Conservation (phyloP, 768 basidiomycete species). For the Suillus lakei region DNA sequence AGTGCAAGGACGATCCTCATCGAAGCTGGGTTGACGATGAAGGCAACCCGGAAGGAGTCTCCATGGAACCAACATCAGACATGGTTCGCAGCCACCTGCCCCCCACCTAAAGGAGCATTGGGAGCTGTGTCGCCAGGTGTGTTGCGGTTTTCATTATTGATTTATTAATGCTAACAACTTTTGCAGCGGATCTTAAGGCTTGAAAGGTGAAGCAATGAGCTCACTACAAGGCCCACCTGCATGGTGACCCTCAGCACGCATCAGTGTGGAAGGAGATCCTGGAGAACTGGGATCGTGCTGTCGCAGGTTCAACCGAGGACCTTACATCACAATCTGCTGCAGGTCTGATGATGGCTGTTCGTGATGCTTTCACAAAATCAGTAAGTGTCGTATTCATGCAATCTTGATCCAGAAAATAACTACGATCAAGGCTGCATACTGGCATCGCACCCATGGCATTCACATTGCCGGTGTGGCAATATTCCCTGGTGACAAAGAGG, state of each 20-base stretch:
- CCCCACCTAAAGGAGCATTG: background rate
- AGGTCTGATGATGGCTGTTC: background rate
- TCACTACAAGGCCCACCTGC: background rate
- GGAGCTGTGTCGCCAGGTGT: background rate
- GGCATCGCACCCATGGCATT: conserved; percentile 1
- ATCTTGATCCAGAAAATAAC: background rate
- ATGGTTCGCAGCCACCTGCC: background rate
- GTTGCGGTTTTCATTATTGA: background rate
- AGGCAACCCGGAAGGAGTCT: conserved; percentile 2
- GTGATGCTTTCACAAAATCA: background rate
- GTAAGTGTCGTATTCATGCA: background rate
- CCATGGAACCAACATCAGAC: background rate
- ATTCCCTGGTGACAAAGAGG: background rate
- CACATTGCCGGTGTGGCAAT: background rate
- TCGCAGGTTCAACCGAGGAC: background rate
- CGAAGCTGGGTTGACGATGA: background rate
- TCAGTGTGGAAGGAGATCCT: conserved; percentile 1
- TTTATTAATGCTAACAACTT: background rate
- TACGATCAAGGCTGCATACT: background rate
- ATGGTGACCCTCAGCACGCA: background rate
- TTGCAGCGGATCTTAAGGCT: background rate
- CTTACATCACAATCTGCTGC: background rate
- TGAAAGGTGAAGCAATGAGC: background rate
- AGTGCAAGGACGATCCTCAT: conserved; percentile 4
- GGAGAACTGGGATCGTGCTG: background rate